Conservation (phyloP, 225 moss, liverwort and hornwort species). For the Rhytidiadelphus loreus region DNA sequence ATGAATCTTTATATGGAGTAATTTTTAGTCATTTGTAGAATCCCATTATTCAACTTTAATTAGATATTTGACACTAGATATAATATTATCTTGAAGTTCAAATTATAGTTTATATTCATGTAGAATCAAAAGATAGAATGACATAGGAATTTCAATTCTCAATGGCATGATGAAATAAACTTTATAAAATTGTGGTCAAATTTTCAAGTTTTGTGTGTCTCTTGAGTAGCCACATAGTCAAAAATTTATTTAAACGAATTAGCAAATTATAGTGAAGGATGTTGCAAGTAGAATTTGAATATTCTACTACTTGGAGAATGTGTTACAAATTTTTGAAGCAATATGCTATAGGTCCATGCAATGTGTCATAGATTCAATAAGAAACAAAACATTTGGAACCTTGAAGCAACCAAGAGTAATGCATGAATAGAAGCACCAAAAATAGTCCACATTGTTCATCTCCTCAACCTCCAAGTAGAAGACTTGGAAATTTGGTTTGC, state of each 20-base stretch:
- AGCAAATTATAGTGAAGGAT: not conserved
- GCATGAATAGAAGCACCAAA: accelerated
- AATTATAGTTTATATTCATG: not conserved
- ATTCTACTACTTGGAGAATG: not conserved
- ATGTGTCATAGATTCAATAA: not conserved
- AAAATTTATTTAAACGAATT: not conserved
- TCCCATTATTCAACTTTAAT: not conserved
- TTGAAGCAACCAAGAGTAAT: not conserved
- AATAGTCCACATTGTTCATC: not conserved
- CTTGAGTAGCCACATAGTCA: accelerated
- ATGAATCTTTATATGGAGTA: not conserved
- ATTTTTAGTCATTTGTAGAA: not conserved
- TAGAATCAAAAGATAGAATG: not conserved
- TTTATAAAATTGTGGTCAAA: not conserved
- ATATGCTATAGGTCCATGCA: not conserved
- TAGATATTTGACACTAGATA: accelerated
- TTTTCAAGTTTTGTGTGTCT: not conserved
- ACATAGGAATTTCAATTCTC: not conserved
- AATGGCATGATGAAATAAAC: accelerated
- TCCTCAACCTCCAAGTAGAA: not conserved
- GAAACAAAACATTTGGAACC: not conserved
- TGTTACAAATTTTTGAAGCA: not conserved
- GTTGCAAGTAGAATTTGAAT: not conserved
- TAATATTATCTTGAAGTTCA: not conserved
- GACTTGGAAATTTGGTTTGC: not conserved